Percentiles rank a stretch among this genome's conserved stretches.
phyloP scores from a whole-genome alignment of 106 monocot species.

The Dendrobium huoshanense region DNA sequence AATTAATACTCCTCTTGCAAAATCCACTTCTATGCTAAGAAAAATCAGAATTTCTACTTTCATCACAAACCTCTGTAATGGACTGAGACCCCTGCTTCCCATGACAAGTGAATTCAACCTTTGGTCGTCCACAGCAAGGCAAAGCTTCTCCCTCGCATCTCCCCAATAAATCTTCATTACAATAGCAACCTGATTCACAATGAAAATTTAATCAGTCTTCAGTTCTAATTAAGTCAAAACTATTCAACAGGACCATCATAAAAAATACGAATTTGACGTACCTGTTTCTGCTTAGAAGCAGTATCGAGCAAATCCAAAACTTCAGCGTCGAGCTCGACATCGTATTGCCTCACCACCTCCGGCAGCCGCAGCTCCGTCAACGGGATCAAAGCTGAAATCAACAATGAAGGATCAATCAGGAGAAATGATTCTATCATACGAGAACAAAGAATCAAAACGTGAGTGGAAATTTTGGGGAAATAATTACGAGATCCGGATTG shows the following conservation, averaged over 20 bases:
- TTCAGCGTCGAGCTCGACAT: conserved; percentile 38
- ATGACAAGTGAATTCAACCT: conserved; percentile 34
- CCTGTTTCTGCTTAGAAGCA: conserved; percentile 44
- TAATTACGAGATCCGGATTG: conserved; percentile 6
- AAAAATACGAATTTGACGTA: not conserved
- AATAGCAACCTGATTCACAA: conserved; percentile 15
- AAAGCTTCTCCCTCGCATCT: conserved; percentile 50
- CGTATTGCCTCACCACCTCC: conserved; percentile 49
- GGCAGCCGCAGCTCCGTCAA: conserved; percentile 55
- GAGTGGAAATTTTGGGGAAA: not conserved
- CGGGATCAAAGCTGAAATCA: conserved; percentile 60
- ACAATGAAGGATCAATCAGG: not conserved
- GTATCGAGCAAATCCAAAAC: conserved; percentile 60
- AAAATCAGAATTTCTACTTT: not conserved
- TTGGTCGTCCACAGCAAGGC: conserved; percentile 31
- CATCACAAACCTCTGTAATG: conserved; percentile 31
- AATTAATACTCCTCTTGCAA: not conserved
- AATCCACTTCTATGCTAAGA: not conserved
- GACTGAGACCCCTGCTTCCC: conserved; percentile 47
- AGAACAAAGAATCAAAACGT: not conserved
- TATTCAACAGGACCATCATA: not conserved
- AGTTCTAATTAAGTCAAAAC: not conserved
- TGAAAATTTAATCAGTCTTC: not conserved
- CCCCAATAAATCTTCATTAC: conserved; percentile 37
- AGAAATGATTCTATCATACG: too few relatives aligned